A percentile compares a stretch with the other conserved stretches of the same genome.
Conservation (phyloP, 257 asterid species). For the Solanum sitiens region DNA sequence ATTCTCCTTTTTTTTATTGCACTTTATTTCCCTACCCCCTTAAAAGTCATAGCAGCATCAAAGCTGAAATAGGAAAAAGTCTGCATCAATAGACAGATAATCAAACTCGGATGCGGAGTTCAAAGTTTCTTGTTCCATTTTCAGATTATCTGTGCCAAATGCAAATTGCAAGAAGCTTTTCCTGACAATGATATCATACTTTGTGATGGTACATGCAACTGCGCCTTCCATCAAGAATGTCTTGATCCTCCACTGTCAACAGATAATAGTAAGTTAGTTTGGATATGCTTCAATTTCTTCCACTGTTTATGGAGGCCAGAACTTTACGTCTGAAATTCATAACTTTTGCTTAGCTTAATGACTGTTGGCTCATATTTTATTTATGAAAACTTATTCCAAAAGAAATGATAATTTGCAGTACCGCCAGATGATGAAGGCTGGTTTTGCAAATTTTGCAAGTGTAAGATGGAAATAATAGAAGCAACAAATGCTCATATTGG, state of each 20-base stretch:
- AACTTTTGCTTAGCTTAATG: neutral
- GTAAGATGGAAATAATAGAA: conserved; percentile 84
- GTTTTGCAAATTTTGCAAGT: conserved; percentile 90
- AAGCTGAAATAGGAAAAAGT: neutral
- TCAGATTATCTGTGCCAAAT: conserved; percentile 92
- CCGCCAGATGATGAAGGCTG: conserved; percentile 97
- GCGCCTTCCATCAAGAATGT: conserved; percentile 92
- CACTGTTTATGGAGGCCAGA: neutral
- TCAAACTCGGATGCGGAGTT: neutral
- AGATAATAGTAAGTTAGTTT: conserved; percentile 62
- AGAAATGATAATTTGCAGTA: conserved; percentile 39
- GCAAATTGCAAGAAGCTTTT: conserved; percentile 67
- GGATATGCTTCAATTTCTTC: neutral
- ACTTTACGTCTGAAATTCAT: neutral
- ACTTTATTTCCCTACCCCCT: neutral
- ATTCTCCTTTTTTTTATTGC: neutral
- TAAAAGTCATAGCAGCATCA: neutral
- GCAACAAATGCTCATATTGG: conserved; percentile 96
- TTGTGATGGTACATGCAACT: conserved; percentile 92
- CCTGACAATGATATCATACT: conserved; percentile 88
- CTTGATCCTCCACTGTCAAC: conserved; percentile 85
- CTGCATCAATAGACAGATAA: neutral
- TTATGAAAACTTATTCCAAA: conserved; percentile 10
- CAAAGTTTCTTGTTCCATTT: conserved; percentile 9
- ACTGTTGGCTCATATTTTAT: neutral